Percentiles rank a stretch among this genome's conserved stretches.
phyloP scores from a whole-genome alignment of 1,284 basidiomycete genomes.

The Ganoderma boninense region DNA sequence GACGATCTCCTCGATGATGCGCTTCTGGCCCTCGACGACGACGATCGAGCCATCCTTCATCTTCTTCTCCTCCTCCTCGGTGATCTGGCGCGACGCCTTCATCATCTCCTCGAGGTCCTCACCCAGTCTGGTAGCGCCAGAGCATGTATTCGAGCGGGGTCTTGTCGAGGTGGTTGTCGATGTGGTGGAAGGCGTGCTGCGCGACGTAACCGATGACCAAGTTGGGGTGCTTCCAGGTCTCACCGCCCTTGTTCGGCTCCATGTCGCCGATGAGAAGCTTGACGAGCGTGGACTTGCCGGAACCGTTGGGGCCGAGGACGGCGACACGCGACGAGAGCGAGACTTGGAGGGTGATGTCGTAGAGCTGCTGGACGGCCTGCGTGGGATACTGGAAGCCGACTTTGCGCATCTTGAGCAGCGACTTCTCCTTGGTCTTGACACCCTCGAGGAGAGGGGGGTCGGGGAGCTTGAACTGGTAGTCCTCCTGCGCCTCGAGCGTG shows the following conservation, averaged over 20 bases:
- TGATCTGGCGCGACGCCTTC: constrained; percentile 90
- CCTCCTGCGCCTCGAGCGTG: constrained; percentile 92
- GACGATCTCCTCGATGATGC: constrained; percentile 92
- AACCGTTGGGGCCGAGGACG: constrained; percentile 96
- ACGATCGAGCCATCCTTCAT: constrained; percentile 95
- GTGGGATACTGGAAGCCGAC: constrained; percentile 97
- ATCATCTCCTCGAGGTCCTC: constrained; percentile 97
- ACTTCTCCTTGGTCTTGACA: constrained; percentile 99
- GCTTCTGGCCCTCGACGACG: constrained; percentile 94
- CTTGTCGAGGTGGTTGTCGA: constrained; percentile 97
- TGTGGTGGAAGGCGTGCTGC: constrained; percentile 99
- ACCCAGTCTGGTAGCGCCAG: constrained; percentile 99
- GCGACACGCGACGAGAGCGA: constrained; percentile 98
- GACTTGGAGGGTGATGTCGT: constrained; percentile 95
- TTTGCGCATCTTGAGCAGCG: constrained; percentile 96
- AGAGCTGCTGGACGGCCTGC: constrained; percentile 87
- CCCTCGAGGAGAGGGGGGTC: constrained; percentile 96
- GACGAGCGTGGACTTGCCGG: constrained; percentile 98
- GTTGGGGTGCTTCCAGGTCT: constrained; percentile 99
- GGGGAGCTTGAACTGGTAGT: constrained; percentile 97
- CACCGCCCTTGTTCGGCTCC: constrained; percentile 95
- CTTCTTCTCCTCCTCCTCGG: constrained; percentile 91
- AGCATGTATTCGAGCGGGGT: constrained; percentile 98
- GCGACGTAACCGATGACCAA: constrained; percentile 99
- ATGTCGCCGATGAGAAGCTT: constrained; percentile 98